Percentiles rank a stretch among this genome's conserved stretches.
Conservation (phyloP, 2,329 filamentous ascomycete genomes). For the Tympanopsis confertula region DNA sequence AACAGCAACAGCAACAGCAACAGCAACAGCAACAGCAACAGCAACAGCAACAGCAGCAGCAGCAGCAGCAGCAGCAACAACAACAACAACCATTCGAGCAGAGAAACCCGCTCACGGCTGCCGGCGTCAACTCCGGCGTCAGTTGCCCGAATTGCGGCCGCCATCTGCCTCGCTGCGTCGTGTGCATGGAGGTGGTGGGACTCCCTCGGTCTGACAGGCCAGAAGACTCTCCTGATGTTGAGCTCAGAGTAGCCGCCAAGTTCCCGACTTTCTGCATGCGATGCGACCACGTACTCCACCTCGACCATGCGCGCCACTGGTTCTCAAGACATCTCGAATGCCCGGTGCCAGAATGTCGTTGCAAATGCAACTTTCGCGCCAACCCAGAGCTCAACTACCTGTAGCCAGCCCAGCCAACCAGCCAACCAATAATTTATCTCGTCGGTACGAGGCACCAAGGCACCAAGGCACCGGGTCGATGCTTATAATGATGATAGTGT, state of each 20-base stretch:
- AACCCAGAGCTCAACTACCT: constrained; percentile 47
- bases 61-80: too few relatives aligned
- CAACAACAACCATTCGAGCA: too few relatives aligned
- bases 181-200: constrained; percentile 57
- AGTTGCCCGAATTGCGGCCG: constrained; percentile 57
- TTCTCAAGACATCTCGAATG: constrained; percentile 54
- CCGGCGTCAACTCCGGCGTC: constrained; percentile 46
- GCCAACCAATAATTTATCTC: not conserved
- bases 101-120: constrained; percentile 44
- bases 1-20: constrained; percentile 7
- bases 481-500: too few relatives aligned
- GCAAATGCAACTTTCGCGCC: constrained; percentile 48
- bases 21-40: not conserved
- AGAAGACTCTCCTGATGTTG: constrained; percentile 34
- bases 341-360: constrained; percentile 57
- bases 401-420: constrained; percentile 7
- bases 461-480: too few relatives aligned
- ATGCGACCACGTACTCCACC: constrained; percentile 57
- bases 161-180: constrained; percentile 54
- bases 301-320: constrained; percentile 58
- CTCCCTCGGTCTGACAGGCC: constrained; percentile 48
- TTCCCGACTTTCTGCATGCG: constrained; percentile 61
- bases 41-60: not conserved
- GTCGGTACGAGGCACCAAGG: too few relatives aligned
- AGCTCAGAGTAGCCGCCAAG: constrained; percentile 34